Percentiles rank a stretch among this genome's conserved stretches.
Conservation (phyloP, 345 rosid genomes). For the Durio zibethinus region DNA sequence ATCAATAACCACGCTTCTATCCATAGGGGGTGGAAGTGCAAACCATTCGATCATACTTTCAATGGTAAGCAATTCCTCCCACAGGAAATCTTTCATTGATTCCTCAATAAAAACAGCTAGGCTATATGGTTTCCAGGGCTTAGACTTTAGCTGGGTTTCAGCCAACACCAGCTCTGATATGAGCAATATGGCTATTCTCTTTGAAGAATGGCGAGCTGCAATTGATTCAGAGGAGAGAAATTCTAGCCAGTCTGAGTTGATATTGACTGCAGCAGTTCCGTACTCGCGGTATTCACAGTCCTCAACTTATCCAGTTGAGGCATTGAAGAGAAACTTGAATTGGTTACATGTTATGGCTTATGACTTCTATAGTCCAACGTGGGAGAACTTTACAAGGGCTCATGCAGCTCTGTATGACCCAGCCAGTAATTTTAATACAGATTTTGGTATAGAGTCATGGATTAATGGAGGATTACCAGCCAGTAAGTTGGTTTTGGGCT, state of each 20-base stretch:
- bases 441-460: conserved; percentile 20
- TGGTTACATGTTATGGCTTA: conserved; percentile 17
- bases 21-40: conserved; percentile 14
- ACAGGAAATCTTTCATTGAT: conserved; percentile 3
- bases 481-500: conserved; percentile 12
- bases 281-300: background rate
- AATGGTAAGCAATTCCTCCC: conserved; percentile 14
- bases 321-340: conserved; percentile 18
- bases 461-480: conserved; percentile 19
- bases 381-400: conserved; percentile 7
- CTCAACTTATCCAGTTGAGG: conserved; percentile 10
- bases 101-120: conserved; percentile 19
- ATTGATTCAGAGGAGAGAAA: conserved; percentile 3
- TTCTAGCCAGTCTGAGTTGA: conserved; percentile 8
- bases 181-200: conserved; percentile 17
- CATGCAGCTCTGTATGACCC: conserved; percentile 30
- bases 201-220: conserved; percentile 25
- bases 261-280: conserved; percentile 4
- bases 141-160: conserved; percentile 20
- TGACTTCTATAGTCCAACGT: conserved; percentile 12
- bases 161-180: background rate
- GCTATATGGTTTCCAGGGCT: conserved; percentile 26
- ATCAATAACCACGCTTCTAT: conserved; percentile 20
- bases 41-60: background rate
- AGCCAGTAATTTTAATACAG: background rate